Evolutionary conservation across 257 asterid genomes (phyloP), one percentile per base, ranked within the genome.

Genomic region (Solanum bukasovii): DNA sequence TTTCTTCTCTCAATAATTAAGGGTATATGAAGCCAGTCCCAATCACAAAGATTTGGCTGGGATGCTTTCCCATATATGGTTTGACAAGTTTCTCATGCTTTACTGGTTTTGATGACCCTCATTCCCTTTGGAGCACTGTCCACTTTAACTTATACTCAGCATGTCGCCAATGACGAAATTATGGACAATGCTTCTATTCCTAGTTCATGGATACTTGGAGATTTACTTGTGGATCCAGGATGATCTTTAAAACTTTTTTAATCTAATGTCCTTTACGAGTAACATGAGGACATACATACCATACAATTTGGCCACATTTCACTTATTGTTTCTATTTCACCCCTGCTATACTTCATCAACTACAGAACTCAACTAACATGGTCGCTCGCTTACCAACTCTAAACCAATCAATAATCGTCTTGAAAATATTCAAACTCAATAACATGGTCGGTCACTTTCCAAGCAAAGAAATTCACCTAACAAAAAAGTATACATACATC

Each of bases 21-120:
- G 34, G 34, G 5, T 49, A 49, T 49, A 81, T 82, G 44, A 49
- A 85, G 46, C 63, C 31, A 86, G 98, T 95, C 98, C 71, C 92
- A 87, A 89, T 95, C 98, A 88, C 37, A 87, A 90, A 95, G 98
- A 95, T 95, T 78, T 92, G 77, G 89, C 88, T 89, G 84, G 91
- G 96, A 94, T 93, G 94, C 89, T 91, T 92, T 92, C 88, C 88
- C 70, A 71, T 16, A 86, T 85, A 86, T 92, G 95, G 95, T 84
- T 88, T 89, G 93, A 91, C 90, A 93, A 46, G 46, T 92, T 90
- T 71, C 85, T 89, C 92, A 91, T 70, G 86, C 92, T 91, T 93
- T 87, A 52, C 89, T 90, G 92, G 92, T 84, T 72, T 85, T 71
- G 91, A 90, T 93, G 90, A 92, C 89, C 91, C 88, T 84, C 71